Evolutionary conservation across 164 flowering plant genomes (phyloP), one percentile per base, ranked within the genome.

Genomic region (Nelumbo lutea): DNA sequence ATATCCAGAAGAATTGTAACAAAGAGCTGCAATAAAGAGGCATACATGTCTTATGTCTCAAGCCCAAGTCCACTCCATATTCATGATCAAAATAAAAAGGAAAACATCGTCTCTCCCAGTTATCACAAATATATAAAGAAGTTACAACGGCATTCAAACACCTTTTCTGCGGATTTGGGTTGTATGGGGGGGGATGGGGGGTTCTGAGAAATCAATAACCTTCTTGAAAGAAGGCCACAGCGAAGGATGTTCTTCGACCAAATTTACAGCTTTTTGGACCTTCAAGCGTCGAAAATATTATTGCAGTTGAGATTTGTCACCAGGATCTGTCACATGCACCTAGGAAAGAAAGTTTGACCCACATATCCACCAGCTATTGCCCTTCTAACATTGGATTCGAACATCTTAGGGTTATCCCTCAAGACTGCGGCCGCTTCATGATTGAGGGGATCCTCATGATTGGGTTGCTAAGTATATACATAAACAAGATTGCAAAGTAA

Each of bases 301-400:
- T 4, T 42, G 44, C 10, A 62, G 27, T 62, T 55, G 62, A 48
- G 55, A 68, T 59, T 72, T 43, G 9, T n/a, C 39, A 47, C 56
- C 50, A 43, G 68, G 62, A 65, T 43, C 11, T 13, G 44, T 77
- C 81, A 85, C 64, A 81, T 74, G 79, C 88, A 87, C 46, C 88
- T 74, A 0, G 86, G 50, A 78, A 89, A 89, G 70, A 68, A 77
- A 63, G 86, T 78, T 53, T 81, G 86, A 14, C 89, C 95, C 53
- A 87, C 89, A 68, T 81, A 82, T 11, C 91, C 95, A 48, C 91
- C 95, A 52, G 85, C 73, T 88, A 89, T 89, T 46, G 91, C 90
- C 75, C 89, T 86, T 71, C 84, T 81, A 73, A 87, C 95, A 72
- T 86, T 83, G 14, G 86, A 76, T 65, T 80, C 90, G 46, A 89